These are phyloP conservation scores for Raphanus raphanistrum DNA, from an alignment of 345 rosid genomes.

Conservation along the genomic window DNA sequence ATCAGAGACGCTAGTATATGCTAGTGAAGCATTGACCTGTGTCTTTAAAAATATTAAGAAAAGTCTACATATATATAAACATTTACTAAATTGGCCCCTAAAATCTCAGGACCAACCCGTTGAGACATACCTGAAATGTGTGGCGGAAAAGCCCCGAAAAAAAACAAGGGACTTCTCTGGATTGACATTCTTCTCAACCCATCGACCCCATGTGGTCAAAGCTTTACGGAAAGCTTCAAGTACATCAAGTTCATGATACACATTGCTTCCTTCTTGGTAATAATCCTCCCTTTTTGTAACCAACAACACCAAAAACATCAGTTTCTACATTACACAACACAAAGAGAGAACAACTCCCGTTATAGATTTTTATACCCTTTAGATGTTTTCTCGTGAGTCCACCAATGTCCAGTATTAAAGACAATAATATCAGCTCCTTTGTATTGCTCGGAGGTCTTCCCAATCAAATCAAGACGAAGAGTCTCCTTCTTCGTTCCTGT, in stretches of 20 bases:
- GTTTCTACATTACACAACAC: slow-evolving; percentile 1
- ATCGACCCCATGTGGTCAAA: slow-evolving; percentile 89
- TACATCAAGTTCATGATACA: slow-evolving; percentile 74
- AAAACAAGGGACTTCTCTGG: slow-evolving; percentile 72
- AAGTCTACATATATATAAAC: too few relatives aligned
- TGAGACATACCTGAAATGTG: slow-evolving; percentile 71
- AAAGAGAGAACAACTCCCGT: background rate
- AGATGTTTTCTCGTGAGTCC: slow-evolving; percentile 98
- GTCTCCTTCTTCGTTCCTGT: slow-evolving; percentile 75
- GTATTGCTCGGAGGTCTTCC: slow-evolving; percentile 68
- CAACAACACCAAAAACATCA: slow-evolving; percentile 11
- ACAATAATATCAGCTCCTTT: slow-evolving; percentile 78
- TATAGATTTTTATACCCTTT: slow-evolving; percentile 53
- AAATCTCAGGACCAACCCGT: background rate
- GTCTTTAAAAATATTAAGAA: too few relatives aligned
- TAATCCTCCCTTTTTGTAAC: slow-evolving; percentile 73
- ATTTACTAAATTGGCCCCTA: background rate
- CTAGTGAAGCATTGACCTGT: background rate
- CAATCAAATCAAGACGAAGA: slow-evolving; percentile 79
- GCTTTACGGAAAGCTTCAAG: slow-evolving; percentile 95
- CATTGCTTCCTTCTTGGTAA: slow-evolving; percentile 96
- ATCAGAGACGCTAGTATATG: background rate
- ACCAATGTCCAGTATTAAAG: slow-evolving; percentile 99
- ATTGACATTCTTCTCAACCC: slow-evolving; percentile 86
- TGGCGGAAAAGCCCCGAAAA: slow-evolving; percentile 86